Conservation (phyloP, 208 protist species). For the Wallacemonas sp. region DNA sequence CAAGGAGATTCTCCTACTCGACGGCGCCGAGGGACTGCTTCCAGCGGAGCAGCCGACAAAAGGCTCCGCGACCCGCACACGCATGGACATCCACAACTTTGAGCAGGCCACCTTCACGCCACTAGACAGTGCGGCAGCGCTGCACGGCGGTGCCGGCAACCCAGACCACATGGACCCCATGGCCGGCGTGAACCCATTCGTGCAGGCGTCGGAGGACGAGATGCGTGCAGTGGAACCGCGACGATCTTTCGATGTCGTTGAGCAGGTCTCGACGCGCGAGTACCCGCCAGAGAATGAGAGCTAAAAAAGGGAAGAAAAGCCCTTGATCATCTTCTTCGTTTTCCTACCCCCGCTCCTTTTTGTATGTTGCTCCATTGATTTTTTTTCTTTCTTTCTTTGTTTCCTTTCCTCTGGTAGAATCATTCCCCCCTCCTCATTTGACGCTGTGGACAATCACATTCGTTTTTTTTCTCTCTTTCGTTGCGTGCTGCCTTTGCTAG, state of each 20-base stretch:
- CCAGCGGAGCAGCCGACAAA: neutral
- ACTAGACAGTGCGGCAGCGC: neutral
- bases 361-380: neutral
- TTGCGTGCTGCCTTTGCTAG: neutral
- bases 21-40: neutral
- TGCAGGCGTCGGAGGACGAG: conserved; percentile 13
- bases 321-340: neutral
- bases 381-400: neutral
- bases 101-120: conserved; percentile 36
- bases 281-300: neutral
- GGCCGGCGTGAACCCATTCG: conserved; percentile 32
- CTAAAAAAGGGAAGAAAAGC: neutral
- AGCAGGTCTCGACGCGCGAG: neutral
- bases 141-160: conserved; percentile 4
- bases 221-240: neutral
- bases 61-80: conserved; percentile 6
- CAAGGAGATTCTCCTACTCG: conserved; percentile 20
- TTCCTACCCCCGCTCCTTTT: neutral
- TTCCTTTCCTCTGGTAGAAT: no score
- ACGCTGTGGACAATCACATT: neutral
- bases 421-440: no score
- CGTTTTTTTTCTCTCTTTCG: neutral
- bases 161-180: conserved; percentile 35
- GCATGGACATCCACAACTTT: conserved; percentile 24
- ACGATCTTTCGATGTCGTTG: neutral